These are phyloP conservation scores for Termitomyces eurrhizus DNA, from an alignment of 768 basidiomycete genomes.

Conservation along the genomic window DNA sequence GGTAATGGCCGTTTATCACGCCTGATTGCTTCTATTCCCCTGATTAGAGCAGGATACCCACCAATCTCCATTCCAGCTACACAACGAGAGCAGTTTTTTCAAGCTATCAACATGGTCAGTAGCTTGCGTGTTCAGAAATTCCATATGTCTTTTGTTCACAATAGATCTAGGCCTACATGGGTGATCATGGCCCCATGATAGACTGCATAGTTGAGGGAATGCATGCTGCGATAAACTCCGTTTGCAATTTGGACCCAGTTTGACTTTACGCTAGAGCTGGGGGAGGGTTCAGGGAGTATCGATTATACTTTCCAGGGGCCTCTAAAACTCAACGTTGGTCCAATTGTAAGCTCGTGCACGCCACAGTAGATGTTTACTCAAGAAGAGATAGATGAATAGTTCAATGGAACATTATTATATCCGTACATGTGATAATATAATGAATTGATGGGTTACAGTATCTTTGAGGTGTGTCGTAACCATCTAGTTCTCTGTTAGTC, in stretches of 20 bases:
- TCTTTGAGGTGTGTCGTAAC: too few species aligned
- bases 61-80: constrained; percentile 24
- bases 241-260: neutral
- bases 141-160: neutral
- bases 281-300: neutral
- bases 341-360: neutral
- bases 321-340: neutral
- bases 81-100: constrained; percentile 21
- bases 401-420: neutral
- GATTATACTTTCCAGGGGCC: neutral
- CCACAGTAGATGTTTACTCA: neutral
- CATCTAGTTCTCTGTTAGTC: too few species aligned
- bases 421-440: too few species aligned
- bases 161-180: neutral
- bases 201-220: neutral
- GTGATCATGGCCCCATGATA: neutral
- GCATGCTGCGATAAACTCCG: neutral
- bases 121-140: neutral
- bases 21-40: constrained; percentile 27
- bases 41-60: constrained; percentile 25
- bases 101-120: constrained; percentile 20
- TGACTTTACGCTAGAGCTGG: too few species aligned
- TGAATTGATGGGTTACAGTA: too few species aligned
- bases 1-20: constrained; percentile 27
- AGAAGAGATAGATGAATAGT: neutral